Percentiles rank a stretch among this genome's conserved stretches.
Evolutionary conservation across 768 basidiomycete species (phyloP).

Genomic region (Chalciporus chontae): DNA sequence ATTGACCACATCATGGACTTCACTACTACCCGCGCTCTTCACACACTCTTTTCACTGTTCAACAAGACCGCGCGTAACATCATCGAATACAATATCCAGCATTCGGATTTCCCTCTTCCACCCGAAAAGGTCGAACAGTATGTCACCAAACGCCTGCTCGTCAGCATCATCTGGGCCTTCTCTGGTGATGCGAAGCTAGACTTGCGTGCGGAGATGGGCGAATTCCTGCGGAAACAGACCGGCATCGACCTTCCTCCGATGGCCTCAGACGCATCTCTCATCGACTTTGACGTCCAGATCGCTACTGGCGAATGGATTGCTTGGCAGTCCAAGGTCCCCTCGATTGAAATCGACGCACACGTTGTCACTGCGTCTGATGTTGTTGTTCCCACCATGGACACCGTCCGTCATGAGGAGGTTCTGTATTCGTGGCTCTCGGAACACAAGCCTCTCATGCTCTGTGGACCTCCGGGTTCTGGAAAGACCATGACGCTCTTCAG

Average conservation of each 20-base stretch:
- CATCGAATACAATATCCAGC: constrained; percentile 92
- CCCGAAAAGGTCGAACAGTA: constrained; percentile 87
- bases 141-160: constrained; percentile 81
- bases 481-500: constrained; percentile 99
- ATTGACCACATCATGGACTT: constrained; percentile 99
- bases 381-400: constrained; percentile 98
- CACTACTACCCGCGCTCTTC: constrained; percentile 84
- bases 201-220: constrained; percentile 83
- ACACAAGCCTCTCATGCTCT: constrained; percentile 97
- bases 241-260: constrained; percentile 87
- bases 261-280: constrained; percentile 72
- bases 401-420: constrained; percentile 97
- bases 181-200: constrained; percentile 94
- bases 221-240: constrained; percentile 79
- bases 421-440: constrained; percentile 98
- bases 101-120: constrained; percentile 89
- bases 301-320: constrained; percentile 81
- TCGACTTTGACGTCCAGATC: constrained; percentile 94
- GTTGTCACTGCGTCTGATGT: constrained; percentile 94
- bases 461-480: constrained; percentile 98
- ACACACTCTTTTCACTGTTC: constrained; percentile 93
- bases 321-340: constrained; percentile 91
- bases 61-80: constrained; percentile 95
- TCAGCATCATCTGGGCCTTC: constrained; percentile 97
- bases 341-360: constrained; percentile 96